phyloP scores from a whole-genome alignment of 148 eudicot species.

The Rhododendron ovatum region DNA sequence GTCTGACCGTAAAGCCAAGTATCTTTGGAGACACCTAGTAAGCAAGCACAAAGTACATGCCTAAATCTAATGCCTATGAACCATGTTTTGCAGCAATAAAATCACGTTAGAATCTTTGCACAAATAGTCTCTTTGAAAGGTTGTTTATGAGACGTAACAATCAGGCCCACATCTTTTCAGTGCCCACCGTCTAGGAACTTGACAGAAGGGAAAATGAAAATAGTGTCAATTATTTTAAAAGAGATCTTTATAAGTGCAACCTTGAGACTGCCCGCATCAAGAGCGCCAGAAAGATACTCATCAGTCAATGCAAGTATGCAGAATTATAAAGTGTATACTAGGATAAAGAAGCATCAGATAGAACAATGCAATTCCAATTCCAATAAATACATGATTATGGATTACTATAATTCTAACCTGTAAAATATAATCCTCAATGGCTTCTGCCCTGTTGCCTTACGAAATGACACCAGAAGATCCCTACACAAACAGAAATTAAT shows the following conservation, averaged over 20 bases:
- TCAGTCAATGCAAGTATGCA: background rate
- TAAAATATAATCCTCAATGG: constrained; percentile 69
- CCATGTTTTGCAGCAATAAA: background rate
- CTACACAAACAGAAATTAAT: constrained; percentile 27
- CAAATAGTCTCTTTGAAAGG: background rate
- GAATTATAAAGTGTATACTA: background rate
- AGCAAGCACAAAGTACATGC: background rate
- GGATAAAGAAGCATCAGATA: no score
- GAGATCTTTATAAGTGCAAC: background rate
- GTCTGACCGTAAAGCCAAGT: background rate
- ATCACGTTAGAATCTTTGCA: constrained; percentile 2
- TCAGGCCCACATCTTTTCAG: constrained; percentile 5
- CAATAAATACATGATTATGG: background rate
- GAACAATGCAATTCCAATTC: background rate
- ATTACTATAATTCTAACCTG: constrained; percentile 25
- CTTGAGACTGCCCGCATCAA: background rate
- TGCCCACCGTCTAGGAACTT: background rate
- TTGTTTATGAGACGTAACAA: background rate
- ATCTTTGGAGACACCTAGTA: background rate
- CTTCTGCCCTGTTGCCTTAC: constrained; percentile 71
- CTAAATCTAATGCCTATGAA: background rate
- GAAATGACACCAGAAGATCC: constrained; percentile 63
- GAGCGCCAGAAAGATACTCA: background rate
- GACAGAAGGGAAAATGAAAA: constrained; percentile 6
- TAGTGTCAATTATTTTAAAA: constrained; percentile 10